Conservation (phyloP, 345 rosid genomes). For the Isatis tinctoria region DNA sequence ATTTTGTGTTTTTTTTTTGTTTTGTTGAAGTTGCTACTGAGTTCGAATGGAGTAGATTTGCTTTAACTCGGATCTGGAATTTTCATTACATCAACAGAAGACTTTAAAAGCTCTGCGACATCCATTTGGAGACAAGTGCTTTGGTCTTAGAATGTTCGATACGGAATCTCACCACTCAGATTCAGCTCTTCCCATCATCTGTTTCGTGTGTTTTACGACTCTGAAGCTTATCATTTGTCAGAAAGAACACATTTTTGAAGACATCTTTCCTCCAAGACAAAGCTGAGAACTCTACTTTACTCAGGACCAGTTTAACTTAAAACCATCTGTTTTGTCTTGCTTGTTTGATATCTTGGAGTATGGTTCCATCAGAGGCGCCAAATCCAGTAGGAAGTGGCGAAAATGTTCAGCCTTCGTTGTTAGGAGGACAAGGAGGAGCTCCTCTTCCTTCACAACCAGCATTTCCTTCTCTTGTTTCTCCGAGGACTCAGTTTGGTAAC, state of each 20-base stretch:
- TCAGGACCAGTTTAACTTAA: neutral
- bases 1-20: constrained; percentile 1
- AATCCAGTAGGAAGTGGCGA: constrained; percentile 77
- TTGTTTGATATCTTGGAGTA: constrained; percentile 29
- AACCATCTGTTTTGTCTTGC: neutral
- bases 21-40: constrained; percentile 8
- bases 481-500: constrained; percentile 61
- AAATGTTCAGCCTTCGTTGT: constrained; percentile 57
- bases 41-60: constrained; percentile 19
- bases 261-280: constrained; percentile 35
- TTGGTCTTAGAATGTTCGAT: constrained; percentile 25
- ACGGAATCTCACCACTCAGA: constrained; percentile 25
- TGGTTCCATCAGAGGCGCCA: constrained; percentile 87
- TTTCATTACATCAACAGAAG: neutral
- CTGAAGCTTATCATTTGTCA: constrained; percentile 19
- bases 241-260: constrained; percentile 27
- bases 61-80: constrained; percentile 27
- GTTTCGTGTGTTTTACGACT: constrained; percentile 9
- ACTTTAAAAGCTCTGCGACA: neutral
- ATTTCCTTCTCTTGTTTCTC: constrained; percentile 63
- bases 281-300: constrained; percentile 34
- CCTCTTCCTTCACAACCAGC: constrained; percentile 62
- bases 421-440: constrained; percentile 81
- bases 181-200: constrained; percentile 9
- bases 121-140: neutral